Conservation (phyloP, 331 rosid genomes). For the Phaseolus coccineus region DNA sequence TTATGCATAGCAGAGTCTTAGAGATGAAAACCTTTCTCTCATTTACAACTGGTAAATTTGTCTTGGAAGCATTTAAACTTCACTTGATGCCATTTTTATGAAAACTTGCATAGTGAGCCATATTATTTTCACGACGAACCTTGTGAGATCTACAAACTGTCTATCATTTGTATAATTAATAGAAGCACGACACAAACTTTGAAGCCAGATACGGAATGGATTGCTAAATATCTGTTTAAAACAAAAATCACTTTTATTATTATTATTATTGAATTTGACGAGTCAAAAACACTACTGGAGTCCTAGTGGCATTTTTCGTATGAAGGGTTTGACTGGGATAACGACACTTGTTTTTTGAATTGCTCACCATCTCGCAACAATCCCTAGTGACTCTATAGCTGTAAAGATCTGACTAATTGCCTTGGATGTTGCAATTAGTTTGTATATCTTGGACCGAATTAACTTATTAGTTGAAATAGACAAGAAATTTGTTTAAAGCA, state of each 20-base stretch:
- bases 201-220: background rate
- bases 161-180: constrained; percentile 14
- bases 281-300: constrained; percentile 5
- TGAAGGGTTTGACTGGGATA: constrained; percentile 7
- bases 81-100: constrained; percentile 2
- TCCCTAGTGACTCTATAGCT: background rate
- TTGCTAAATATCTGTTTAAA: constrained; percentile 2
- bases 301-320: background rate
- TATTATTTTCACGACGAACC: constrained; percentile 8
- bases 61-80: background rate
- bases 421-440: constrained; percentile 8
- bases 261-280: constrained; percentile 1
- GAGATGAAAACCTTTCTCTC: background rate
- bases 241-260: background rate
- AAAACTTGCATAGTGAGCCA: constrained; percentile 17
- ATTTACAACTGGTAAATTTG: constrained; percentile 14
- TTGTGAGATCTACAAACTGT: constrained; percentile 22
- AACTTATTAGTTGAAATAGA: constrained; percentile 7
- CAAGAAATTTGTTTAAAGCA: background rate
- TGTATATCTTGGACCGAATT: background rate
- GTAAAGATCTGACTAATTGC: background rate
- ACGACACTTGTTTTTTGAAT: constrained; percentile 14
- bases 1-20: background rate
- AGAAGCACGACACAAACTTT: background rate
- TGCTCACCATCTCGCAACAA: constrained; percentile 8